Evolutionary conservation across 2,329 filamentous ascomycete species (phyloP), one percentile per base, ranked within the genome.

Genomic region (Metarhizium sp.): DNA sequence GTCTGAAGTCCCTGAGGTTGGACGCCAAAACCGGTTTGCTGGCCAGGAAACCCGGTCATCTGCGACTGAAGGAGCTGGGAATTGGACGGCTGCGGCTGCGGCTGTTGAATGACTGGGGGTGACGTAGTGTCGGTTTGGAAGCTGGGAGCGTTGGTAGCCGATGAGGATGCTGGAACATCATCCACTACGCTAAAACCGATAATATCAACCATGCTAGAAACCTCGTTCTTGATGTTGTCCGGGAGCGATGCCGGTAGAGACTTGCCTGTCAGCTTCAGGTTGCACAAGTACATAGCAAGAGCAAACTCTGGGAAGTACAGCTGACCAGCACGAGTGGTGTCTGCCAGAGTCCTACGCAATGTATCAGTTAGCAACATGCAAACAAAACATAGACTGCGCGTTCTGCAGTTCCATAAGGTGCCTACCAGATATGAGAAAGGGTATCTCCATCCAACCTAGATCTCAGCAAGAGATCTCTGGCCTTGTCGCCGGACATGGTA

Each of bases 121-220:
- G 78, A 73, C 7, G 76, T 71, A 10, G 74, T 75, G 59, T 70
- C 77, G 56, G 75, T 73, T 58, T 78, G 75, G 66, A 92, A 90
- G 63, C 84, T 86, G 1, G 89, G 86, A 16, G 82, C 82, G 69
- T 89, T 92, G 58, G 76, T 82, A 54, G 77, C 77, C 3, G 72
- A 63, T 32, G 75, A 73, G n/a, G 79, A 71, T 20, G 79, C 72
- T 45, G 67, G 66, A 5, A 73, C 75, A 32, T 92, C 87, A 60
- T 99, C 94, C 0, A 83, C 84, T 29, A 96, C 82, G 62, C 87
- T 90, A 69, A 99, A 99, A 57, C 91, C 96, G 67, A 99, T 99
- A 55, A 99, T 99, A 67, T 99, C 94, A 45, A 99, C 94, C 92
- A 99, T 97, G 72, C 94, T 96, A 3, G 92, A 97, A 18, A 99